phyloP scores from a whole-genome alignment of 1,284 basidiomycete genomes.

The Trametes versicolor region DNA sequence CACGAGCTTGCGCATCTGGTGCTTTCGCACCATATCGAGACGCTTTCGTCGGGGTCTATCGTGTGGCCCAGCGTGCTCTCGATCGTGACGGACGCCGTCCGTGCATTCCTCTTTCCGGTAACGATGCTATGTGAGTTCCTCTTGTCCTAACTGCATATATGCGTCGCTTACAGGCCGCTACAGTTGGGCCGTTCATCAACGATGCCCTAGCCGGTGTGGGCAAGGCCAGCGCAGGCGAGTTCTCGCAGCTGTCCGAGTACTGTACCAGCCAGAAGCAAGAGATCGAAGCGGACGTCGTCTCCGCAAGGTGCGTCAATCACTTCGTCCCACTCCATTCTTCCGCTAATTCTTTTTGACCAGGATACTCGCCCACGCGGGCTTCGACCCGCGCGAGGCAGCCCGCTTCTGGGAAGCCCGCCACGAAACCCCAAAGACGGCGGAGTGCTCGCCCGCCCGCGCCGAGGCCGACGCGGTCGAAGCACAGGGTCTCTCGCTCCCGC shows the following conservation, averaged over 20 bases:
- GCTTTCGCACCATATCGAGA: conserved; percentile 90
- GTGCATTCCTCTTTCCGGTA: conserved; percentile 84
- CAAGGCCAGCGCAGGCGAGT: conserved; percentile 77
- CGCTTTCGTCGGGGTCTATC: conserved; percentile 83
- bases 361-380: conserved; percentile 88
- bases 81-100: conserved; percentile 76
- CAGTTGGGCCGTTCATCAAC: conserved; percentile 88
- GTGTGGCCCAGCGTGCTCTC: conserved; percentile 84
- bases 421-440: conserved; percentile 44
- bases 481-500: conserved; percentile 32
- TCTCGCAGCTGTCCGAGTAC: conserved; percentile 73
- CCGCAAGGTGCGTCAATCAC: conserved; percentile 63
- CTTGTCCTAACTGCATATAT: neutral
- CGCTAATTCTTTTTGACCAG: conserved; percentile 48
- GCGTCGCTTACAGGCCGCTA: neutral
- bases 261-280: conserved; percentile 83
- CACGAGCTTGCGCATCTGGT: conserved; percentile 91
- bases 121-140: conserved; percentile 72
- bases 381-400: conserved; percentile 80
- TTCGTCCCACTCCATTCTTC: neutral
- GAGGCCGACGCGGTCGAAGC: conserved; percentile 21
- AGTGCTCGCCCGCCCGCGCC: conserved; percentile 50
- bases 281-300: conserved; percentile 91
- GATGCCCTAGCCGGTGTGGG: conserved; percentile 88
- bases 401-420: conserved; percentile 75